Conservation (phyloP, 140 eudicot species). For the Senecio squalidus region DNA sequence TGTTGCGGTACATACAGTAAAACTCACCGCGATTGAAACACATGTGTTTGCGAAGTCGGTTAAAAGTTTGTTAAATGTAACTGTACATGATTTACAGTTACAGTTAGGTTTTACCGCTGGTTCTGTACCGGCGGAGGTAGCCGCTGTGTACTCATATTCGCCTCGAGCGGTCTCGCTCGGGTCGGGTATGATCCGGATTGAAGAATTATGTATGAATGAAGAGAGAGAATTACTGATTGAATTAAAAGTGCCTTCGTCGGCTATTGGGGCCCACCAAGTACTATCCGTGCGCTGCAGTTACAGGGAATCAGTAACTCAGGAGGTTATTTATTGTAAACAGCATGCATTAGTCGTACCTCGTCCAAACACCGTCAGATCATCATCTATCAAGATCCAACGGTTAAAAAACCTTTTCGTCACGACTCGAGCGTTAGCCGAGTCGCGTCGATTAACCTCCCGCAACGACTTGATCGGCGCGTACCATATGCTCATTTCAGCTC, state of each 20-base stretch:
- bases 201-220: slow-evolving; percentile 53
- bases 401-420: slow-evolving; percentile 47
- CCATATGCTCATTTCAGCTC: slow-evolving; percentile 58
- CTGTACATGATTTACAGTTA: slow-evolving; percentile 53
- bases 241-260: slow-evolving; percentile 60
- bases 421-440: slow-evolving; percentile 83
- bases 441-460: slow-evolving; percentile 40
- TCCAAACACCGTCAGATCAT: slow-evolving; percentile 62
- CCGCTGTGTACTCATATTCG: slow-evolving; percentile 45
- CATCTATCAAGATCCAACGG: slow-evolving; percentile 54
- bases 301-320: slow-evolving; percentile 76
- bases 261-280: slow-evolving; percentile 52
- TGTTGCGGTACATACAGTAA: slow-evolving; percentile 47
- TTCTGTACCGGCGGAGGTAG: slow-evolving; percentile 54
- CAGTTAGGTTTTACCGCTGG: slow-evolving; percentile 44
- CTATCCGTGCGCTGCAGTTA: slow-evolving; percentile 62
- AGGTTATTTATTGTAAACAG: slow-evolving; percentile 41
- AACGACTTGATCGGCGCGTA: slow-evolving; percentile 64
- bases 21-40: slow-evolving; percentile 23
- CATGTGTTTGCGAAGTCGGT: slow-evolving; percentile 36
- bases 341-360: slow-evolving; percentile 55
- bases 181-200: slow-evolving; percentile 44
- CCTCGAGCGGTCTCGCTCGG: slow-evolving; percentile 42
- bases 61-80: slow-evolving; percentile 36
- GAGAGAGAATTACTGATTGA: slow-evolving; percentile 74